Conservation (phyloP, 176 grass and related monocot species). For the Stipa capillata region DNA sequence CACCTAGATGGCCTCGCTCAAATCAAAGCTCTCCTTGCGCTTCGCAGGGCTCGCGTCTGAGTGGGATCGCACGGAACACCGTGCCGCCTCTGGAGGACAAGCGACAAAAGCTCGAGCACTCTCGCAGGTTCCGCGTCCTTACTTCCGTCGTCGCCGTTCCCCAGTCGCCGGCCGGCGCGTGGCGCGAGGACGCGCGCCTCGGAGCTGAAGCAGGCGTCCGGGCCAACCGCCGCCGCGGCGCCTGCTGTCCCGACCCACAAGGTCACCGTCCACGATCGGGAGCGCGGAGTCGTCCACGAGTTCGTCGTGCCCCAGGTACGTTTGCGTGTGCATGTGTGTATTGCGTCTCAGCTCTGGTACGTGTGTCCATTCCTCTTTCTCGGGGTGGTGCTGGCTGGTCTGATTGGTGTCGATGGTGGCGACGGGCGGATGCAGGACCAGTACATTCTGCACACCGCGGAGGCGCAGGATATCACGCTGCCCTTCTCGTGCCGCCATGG, state of each 20-base stretch:
- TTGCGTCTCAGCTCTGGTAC: background rate
- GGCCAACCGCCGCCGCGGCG: background rate
- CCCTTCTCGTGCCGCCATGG: conserved; percentile 95
- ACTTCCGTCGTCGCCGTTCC: background rate
- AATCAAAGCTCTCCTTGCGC: background rate
- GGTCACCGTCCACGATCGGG: conserved; percentile 85
- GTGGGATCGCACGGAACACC: conserved; percentile 13
- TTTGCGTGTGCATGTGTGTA: background rate
- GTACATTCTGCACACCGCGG: conserved; percentile 90
- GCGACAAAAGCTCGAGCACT: background rate
- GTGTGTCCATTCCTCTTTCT: background rate
- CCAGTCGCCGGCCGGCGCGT: background rate
- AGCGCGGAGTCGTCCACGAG: conserved; percentile 68
- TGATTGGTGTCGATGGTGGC: background rate
- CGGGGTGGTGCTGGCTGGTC: background rate
- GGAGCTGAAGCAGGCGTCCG: conserved; percentile 37
- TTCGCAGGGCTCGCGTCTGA: conserved; percentile 25
- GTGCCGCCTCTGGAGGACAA: conserved; percentile 1
- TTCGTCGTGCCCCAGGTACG: conserved; percentile 88
- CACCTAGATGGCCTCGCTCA: background rate
- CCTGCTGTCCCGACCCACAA: conserved; percentile 40
- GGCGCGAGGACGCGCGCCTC: conserved; percentile 23
- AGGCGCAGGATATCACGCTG: conserved; percentile 69
- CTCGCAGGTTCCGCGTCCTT: background rate
- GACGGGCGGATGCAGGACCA: conserved; percentile 48